Base-by-base conservation (phyloP, 1,284 basidiomycete species). In the Jaminaea rosea region DNA sequence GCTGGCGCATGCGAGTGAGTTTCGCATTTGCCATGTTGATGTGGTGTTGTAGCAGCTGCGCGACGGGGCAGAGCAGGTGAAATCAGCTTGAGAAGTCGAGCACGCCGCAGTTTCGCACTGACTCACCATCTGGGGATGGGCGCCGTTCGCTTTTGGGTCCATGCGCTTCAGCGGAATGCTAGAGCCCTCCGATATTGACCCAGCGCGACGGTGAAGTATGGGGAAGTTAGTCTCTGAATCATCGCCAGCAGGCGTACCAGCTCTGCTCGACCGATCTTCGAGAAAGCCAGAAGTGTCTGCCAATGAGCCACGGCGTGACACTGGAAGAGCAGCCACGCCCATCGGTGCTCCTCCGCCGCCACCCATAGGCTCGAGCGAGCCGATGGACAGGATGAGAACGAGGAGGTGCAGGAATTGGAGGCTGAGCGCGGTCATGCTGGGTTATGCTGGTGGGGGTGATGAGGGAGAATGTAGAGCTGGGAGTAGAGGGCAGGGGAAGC, bases 11-110 rank as follows among this genome's bases (percentile, higher is more conserved):
- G n/a, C 46, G 28, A n/a, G 62, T 63, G 2, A 65, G 52, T 42
- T 67, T 67, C 0, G 61, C 56, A 28, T 58, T 60, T 7, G 64
- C 64, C 1, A 52, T 46, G 37, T 67, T 67, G 23, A 67, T 47
- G 28, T 67, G 64, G 27, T 60, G 49, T 48, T 67, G 64, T 9
- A 62, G 58, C 3, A 67, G 53, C 63, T 60, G 51, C 21, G 36
- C 13, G 21, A 7, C n/a, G 17, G 23, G 48, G 28, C 21, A 9
- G 4, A 9, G 41, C 6, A 17, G 9, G 11, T 10, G 36, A 11
- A 13, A 44, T 8, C 46, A 13, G 5, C 17, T n/a, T n/a, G n/a
- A n/a, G n/a, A n/a, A n/a, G n/a, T n/a, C n/a, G n/a, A n/a, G n/a
- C n/a, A n/a, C n/a, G n/a, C n/a, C n/a, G n/a, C n/a, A n/a, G n/a